Conservation (phyloP, 1,284 basidiomycete species). For the Sanghuangporus weigelae region DNA sequence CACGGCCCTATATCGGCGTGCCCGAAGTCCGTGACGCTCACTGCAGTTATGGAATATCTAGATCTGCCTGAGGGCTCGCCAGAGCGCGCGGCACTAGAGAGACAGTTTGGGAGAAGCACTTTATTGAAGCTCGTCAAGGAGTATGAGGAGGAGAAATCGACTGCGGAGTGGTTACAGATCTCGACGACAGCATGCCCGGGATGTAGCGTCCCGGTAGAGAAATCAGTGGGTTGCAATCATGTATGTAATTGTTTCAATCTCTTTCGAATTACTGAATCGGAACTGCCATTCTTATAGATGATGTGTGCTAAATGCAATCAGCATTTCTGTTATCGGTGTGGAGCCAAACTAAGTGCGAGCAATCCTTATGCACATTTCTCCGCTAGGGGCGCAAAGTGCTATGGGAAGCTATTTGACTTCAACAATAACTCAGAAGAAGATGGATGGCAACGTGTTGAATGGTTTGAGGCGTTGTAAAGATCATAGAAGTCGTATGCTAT, state of each 20-base stretch:
- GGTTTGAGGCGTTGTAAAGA: slow-evolving; percentile 31
- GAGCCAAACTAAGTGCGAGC: slow-evolving; percentile 38
- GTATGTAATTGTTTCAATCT: slow-evolving; percentile 35
- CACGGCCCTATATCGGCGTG: slow-evolving; percentile 70
- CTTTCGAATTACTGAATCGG: not conserved
- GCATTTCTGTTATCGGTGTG: slow-evolving; percentile 80
- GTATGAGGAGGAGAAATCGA: slow-evolving; percentile 63
- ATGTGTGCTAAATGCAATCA: slow-evolving; percentile 60
- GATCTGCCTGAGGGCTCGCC: slow-evolving; percentile 43
- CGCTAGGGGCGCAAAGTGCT: slow-evolving; percentile 47
- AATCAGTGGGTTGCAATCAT: slow-evolving; percentile 71
- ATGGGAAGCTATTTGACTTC: slow-evolving; percentile 61
- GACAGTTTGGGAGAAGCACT: slow-evolving; percentile 53
- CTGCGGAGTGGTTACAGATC: slow-evolving; percentile 55
- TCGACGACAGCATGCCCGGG: slow-evolving; percentile 67
- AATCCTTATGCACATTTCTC: slow-evolving; percentile 73
- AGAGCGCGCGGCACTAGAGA: slow-evolving; percentile 47
- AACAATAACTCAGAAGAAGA: slow-evolving; percentile 31
- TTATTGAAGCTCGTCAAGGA: slow-evolving; percentile 50
- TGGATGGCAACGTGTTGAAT: slow-evolving; percentile 49
- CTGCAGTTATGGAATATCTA: slow-evolving; percentile 60
- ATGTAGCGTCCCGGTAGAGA: slow-evolving; percentile 67
- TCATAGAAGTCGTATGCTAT: not conserved
- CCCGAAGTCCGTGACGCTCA: slow-evolving; percentile 53
- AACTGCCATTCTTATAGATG: slow-evolving; percentile 44